Conservation (phyloP, 768 basidiomycete species). For the Suillus occidentalis region DNA sequence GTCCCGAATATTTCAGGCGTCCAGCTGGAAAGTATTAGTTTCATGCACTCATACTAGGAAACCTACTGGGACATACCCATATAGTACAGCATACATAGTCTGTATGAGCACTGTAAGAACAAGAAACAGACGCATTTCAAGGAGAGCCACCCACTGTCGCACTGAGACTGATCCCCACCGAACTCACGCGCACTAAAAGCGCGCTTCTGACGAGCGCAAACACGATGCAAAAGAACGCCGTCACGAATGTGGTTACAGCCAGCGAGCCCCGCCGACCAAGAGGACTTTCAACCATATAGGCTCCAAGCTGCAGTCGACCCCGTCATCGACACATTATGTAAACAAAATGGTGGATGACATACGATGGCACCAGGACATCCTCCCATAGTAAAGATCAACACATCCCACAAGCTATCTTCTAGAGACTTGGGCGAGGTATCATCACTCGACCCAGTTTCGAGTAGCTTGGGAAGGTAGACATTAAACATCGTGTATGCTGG, state of each 20-base stretch:
- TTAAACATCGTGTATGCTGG: constrained; percentile 91
- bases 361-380: constrained; percentile 86
- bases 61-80: constrained; percentile 42
- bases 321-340: constrained; percentile 2
- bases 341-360: constrained; percentile 28
- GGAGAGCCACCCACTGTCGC: constrained; percentile 45
- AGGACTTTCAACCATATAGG: constrained; percentile 70
- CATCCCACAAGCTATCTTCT: constrained; percentile 75
- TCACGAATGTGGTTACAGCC: constrained; percentile 72
- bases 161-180: constrained; percentile 75
- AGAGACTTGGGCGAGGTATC: constrained; percentile 42
- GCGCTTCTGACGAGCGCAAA: constrained; percentile 63
- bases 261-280: constrained; percentile 74
- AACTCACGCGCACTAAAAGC: constrained; percentile 62
- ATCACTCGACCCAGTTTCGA: constrained; percentile 51
- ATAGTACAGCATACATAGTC: constrained; percentile 88
- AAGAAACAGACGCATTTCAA: background rate
- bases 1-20: constrained; percentile 88
- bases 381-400: constrained; percentile 82
- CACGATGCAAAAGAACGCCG: constrained; percentile 68
- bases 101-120: constrained; percentile 22
- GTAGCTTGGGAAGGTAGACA: constrained; percentile 82
- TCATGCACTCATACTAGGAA: background rate
- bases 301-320: constrained; percentile 61
- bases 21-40: constrained; percentile 44